Evolutionary conservation across 2,329 filamentous ascomycete genomes (phyloP).

Genomic region (Stemphylium vesicarium): DNA sequence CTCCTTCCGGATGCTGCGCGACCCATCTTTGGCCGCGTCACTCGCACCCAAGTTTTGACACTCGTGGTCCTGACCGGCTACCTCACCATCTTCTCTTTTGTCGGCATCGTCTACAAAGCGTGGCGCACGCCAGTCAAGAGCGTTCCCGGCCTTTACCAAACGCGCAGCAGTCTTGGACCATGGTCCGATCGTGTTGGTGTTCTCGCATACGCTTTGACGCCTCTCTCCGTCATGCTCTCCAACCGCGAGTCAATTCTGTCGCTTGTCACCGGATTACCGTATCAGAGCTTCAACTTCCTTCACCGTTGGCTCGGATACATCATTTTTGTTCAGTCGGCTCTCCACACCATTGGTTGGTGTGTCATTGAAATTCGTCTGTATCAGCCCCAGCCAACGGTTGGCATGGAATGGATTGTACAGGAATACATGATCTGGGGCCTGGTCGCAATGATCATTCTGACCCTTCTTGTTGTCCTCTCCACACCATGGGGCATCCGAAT

Average conservation of each 20-base stretch:
- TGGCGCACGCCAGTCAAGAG: constrained; percentile 74
- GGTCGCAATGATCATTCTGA: constrained; percentile 69
- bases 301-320: constrained; percentile 72
- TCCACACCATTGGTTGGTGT: constrained; percentile 76
- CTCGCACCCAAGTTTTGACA: constrained; percentile 70
- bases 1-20: constrained; percentile 67
- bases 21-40: constrained; percentile 69
- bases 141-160: constrained; percentile 63
- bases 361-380: constrained; percentile 71
- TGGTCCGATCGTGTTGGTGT: constrained; percentile 73
- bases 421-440: constrained; percentile 76
- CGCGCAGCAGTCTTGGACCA: constrained; percentile 68
- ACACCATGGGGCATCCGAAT: constrained; percentile 64
- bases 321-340: constrained; percentile 69
- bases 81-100: constrained; percentile 67
- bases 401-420: constrained; percentile 64
- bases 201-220: constrained; percentile 75
- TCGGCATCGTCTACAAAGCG: constrained; percentile 70
- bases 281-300: constrained; percentile 73
- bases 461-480: constrained; percentile 66
- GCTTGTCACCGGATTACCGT: constrained; percentile 73
- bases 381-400: constrained; percentile 70
- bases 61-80: constrained; percentile 66
- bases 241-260: constrained; percentile 74
- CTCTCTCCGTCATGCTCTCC: constrained; percentile 70